These are phyloP conservation scores for Schwanniomyces sp. DNA, from an alignment of 805 yeast genomes.

Conservation along the genomic window DNA sequence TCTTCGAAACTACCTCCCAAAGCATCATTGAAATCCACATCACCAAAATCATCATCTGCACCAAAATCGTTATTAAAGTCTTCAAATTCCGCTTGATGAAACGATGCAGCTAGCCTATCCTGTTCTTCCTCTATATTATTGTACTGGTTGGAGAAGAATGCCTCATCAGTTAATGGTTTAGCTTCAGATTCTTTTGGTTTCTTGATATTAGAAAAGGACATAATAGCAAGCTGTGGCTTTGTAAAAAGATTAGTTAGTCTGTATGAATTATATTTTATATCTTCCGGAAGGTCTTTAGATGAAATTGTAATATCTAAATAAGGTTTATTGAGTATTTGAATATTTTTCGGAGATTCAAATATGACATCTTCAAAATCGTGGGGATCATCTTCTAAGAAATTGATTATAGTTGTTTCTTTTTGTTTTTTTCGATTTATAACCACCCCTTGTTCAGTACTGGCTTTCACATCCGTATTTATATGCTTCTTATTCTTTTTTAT, in stretches of 20 bases:
- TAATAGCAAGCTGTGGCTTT: conserved; percentile 56
- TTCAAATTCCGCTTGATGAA: conserved; percentile 42
- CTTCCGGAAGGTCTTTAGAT: conserved; percentile 64
- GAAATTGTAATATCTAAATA: conserved; percentile 5
- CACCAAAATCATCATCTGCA: conserved; percentile 35
- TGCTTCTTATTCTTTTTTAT: conserved; percentile 46
- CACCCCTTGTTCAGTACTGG: neutral
- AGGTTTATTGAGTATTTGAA: conserved; percentile 8
- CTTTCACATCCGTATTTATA: neutral
- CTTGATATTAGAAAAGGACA: conserved; percentile 18
- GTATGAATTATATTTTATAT: conserved; percentile 67
- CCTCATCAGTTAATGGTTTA: conserved; percentile 55
- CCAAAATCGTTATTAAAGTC: conserved; percentile 36
- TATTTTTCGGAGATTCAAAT: conserved; percentile 32
- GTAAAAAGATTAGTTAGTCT: conserved; percentile 65
- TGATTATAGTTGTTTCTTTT: conserved; percentile 21
- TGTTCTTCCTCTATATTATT: conserved; percentile 38
- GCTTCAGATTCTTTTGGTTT: conserved; percentile 16
- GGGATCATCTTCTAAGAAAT: conserved; percentile 32
- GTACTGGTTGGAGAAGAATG: conserved; percentile 71
- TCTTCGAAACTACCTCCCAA: conserved; percentile 16
- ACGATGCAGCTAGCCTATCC: conserved; percentile 33
- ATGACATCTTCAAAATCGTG: conserved; percentile 30
- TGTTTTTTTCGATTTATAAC: conserved; percentile 5
- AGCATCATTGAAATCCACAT: conserved; percentile 45